Evolutionary conservation across 768 basidiomycete species (phyloP), one percentile per base, ranked within the genome.

Genomic region (Rhodotorula graminis): DNA sequence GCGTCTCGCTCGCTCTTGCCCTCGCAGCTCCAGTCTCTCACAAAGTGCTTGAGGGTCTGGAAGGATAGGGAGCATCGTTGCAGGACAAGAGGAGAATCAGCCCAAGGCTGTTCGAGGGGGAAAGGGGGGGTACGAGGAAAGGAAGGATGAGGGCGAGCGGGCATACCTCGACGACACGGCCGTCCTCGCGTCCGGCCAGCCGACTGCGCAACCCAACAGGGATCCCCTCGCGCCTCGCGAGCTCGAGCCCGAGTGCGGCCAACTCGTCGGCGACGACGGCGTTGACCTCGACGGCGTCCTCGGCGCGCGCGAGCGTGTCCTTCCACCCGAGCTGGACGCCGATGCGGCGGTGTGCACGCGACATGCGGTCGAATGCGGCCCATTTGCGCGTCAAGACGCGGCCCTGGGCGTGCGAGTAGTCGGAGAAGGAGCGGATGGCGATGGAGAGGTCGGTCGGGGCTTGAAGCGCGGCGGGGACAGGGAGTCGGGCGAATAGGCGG

Each of bases 1-100:
- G 78, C 80, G 8, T 81, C 81, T n/a, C 89, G 84, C 79, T 90
- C 88, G 12, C 50, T 53, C 3, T 78, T 76, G 1, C 88, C 88
- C 70, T 87, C 87, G 12, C 79, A 78, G 75, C 87, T 88, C 89
- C 88, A 89, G 77, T 90, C 88, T 11, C 88, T 83, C 33, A 89
- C 83, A 70, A 88, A 87, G 78, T 89, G 89, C 80, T 88, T 88
- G 71, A 90, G 77, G 3, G 86, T 79, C 79, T 89, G 87, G 18
- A 16, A 4, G 37, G 1, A 7, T 25, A 31, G 44, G 40, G 21
- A 16, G 40, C 44, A 55, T 27, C 23, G 25, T n/a, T 31, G 25
- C 44, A 37, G 56, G 16, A 55, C 60, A 42, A 57, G 42, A 23
- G n/a, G 21, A 47, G 33, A 27, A 60, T 33, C 18, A 23, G 23